phyloP scores from a whole-genome alignment of 495 filamentous ascomycete species.

The Beverwykella pulmonaria region DNA sequence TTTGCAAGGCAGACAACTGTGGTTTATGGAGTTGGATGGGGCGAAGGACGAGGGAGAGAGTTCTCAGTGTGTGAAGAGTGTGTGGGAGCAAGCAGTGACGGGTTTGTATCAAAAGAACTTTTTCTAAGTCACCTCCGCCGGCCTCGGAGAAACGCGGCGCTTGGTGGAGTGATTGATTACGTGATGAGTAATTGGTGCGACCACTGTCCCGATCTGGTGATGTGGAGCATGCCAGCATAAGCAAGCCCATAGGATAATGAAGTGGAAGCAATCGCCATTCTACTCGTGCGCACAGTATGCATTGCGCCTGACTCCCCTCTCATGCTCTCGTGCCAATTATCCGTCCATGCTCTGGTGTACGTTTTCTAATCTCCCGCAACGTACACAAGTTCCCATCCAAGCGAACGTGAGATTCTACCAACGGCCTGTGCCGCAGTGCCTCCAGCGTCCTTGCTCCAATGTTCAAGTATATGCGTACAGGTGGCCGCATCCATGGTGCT shows the following conservation, averaged over 20 bases:
- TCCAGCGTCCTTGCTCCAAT: too few species aligned
- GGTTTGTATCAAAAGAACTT: slow-evolving; percentile 4
- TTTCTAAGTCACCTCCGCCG: slow-evolving; percentile 19
- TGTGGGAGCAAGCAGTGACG: not conserved
- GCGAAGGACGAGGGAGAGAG: not conserved
- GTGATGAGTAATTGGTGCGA: not conserved
- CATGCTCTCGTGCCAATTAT: too few species aligned
- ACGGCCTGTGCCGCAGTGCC: too few species aligned
- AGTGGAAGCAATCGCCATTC: too few species aligned
- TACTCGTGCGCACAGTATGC: too few species aligned
- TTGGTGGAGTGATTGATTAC: slow-evolving; percentile 8
- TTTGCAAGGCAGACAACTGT: not conserved
- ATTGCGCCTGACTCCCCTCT: too few species aligned
- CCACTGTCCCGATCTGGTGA: not conserved
- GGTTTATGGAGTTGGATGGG: not conserved
- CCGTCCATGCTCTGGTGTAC: too few species aligned
- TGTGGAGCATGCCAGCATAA: not conserved
- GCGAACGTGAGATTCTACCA: too few species aligned
- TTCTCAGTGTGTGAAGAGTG: not conserved
- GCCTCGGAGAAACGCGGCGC: slow-evolving; percentile 26
- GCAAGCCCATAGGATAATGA: not conserved
- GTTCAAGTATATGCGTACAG: too few species aligned
- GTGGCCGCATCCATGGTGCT: too few species aligned
- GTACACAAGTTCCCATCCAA: too few species aligned
- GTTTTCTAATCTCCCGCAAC: too few species aligned